These are phyloP conservation scores for Neurospora terricola DNA, from an alignment of 495 filamentous ascomycete genomes.

Conservation along the genomic window DNA sequence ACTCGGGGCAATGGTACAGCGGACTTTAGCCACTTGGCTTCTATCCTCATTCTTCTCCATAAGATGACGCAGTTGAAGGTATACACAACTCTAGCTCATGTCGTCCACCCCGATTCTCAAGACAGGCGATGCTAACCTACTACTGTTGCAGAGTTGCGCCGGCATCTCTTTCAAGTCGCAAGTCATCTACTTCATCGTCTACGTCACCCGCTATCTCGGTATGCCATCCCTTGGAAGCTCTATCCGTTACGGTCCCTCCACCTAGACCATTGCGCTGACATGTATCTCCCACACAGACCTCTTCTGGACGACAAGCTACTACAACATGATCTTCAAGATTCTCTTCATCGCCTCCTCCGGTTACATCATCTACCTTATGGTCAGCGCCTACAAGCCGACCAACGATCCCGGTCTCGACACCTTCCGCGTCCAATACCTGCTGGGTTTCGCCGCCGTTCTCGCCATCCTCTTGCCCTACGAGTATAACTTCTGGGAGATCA, in stretches of 20 bases:
- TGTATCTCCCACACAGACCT: conserved; percentile 47
- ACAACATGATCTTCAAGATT: conserved; percentile 92
- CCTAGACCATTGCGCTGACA: background rate
- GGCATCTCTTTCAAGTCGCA: conserved; percentile 98
- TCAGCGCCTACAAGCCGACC: conserved; percentile 88
- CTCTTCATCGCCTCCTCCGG: conserved; percentile 82
- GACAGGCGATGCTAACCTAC: conserved; percentile 8
- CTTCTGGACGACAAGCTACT: conserved; percentile 75
- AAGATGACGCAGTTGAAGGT: conserved; percentile 62
- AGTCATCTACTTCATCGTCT: conserved; percentile 85
- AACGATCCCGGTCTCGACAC: conserved; percentile 93
- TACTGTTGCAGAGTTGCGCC: conserved; percentile 68
- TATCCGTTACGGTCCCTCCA: background rate
- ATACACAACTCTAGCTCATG: conserved; percentile 3
- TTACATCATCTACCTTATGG: conserved; percentile 96
- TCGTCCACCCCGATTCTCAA: background rate
- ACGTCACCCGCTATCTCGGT: conserved; percentile 87
- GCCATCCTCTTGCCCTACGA: conserved; percentile 75
- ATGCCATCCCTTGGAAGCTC: conserved; percentile 6
- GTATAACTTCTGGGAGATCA: conserved; percentile 65
- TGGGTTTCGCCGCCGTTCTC: conserved; percentile 66
- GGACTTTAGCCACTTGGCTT: conserved; percentile 90
- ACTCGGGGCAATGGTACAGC: conserved; percentile 36
- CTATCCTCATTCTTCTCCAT: conserved; percentile 86
- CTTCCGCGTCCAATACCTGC: conserved; percentile 87